Percentiles rank a stretch among this genome's conserved stretches.
Evolutionary conservation across 148 eudicot genomes (phyloP).

Genomic region (Chenopodium quinoa): DNA sequence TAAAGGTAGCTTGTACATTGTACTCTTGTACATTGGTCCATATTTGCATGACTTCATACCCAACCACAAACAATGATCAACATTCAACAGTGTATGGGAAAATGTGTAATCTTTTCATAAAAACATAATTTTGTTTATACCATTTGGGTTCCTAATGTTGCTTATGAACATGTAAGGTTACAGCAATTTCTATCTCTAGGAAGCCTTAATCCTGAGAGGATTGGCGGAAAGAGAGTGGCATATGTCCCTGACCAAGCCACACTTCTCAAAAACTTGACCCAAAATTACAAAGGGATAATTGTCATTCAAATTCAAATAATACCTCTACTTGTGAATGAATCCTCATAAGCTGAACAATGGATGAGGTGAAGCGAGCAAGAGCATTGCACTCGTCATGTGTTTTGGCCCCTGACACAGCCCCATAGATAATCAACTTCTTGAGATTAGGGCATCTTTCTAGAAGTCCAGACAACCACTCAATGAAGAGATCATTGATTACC

Average conservation of each 20-base stretch:
- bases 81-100: neutral
- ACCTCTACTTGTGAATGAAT: constrained; percentile 65
- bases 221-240: neutral
- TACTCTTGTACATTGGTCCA: neutral
- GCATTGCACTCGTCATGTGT: constrained; percentile 70
- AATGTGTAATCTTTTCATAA: neutral
- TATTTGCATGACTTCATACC: neutral
- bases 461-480: constrained; percentile 59
- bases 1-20: neutral
- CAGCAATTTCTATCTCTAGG: neutral
- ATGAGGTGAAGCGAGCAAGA: constrained; percentile 68
- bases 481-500: constrained; percentile 56
- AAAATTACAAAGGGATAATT: neutral
- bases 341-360: constrained; percentile 72
- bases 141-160: neutral
- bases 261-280: neutral
- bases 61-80: neutral
- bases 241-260: neutral
- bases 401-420: constrained; percentile 72
- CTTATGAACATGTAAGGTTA: neutral
- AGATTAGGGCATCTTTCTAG: constrained; percentile 77
- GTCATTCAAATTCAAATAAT: neutral
- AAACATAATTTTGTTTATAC: neutral
- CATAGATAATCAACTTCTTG: constrained; percentile 63
- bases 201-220: neutral